Base-by-base conservation (phyloP, 352 stramenopile species). In the Peronospora farinosa region DNA sequence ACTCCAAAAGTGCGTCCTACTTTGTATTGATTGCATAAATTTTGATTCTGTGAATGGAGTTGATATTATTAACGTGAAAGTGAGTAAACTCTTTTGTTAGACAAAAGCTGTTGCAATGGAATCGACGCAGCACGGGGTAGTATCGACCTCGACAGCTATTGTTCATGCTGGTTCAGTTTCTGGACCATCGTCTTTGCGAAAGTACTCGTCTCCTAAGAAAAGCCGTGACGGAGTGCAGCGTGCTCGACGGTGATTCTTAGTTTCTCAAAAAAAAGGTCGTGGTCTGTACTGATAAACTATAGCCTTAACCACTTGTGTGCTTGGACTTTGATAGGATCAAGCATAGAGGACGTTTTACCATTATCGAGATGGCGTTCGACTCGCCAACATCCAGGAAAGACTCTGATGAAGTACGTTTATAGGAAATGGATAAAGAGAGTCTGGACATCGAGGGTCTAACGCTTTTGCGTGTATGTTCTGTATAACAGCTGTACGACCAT, bases 261-360 rank as follows among this genome's bases (percentile, higher is more conserved):
- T n/a, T n/a, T n/a, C n/a, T n/a, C n/a, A n/a, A n/a, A n/a, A n/a
- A n/a, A n/a, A n/a, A n/a, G n/a, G n/a, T n/a, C n/a, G n/a, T n/a
- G n/a, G n/a, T n/a, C n/a, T n/a, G n/a, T n/a, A n/a, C n/a, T n/a
- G n/a, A n/a, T n/a, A n/a, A n/a, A n/a, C n/a, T n/a, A n/a, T 51
- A 33, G 48, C 50, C 57, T 23, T 51, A 15, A 2, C n/a, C n/a
- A n/a, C 40, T 19, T 46, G 30, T 59, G 25, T 50, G 35, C 36
- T 36, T 25, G 38, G 25, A 17, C 32, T 53, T 52, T 47, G 19
- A 44, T 39, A 82, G 76, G 23, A 64, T 86, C n/a, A 86, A 84
- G 65, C 79, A 70, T 38, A 83, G 80, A 60, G 78, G 79, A 5
- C 77, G 79, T n/a, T 91, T 91, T 54, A 91, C 79, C 42, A 91